A percentile compares a stretch with the other conserved stretches of the same genome.
phyloP scores from a whole-genome alignment of 192 early-diverging fungal species.

The Ambispora gerdemannii region DNA sequence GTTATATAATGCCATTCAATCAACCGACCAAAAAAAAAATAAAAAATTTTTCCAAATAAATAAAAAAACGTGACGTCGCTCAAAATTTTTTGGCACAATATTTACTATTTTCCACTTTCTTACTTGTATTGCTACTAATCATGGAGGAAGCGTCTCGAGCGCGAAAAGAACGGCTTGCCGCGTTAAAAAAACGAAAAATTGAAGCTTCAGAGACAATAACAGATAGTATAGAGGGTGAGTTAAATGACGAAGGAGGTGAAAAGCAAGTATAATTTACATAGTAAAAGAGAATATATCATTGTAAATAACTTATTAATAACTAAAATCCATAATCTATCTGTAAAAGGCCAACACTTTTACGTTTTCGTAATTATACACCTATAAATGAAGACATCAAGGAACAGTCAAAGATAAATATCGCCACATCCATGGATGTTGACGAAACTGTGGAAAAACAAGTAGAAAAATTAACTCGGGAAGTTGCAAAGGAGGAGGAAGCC shows the following conservation, averaged over 20 bases:
- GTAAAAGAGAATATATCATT: slow-evolving; percentile 9
- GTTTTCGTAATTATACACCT: slow-evolving; percentile 58
- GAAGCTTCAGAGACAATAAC: slow-evolving; percentile 29
- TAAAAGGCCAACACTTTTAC: slow-evolving; percentile 29
- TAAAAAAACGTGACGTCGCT: too few relatives aligned
- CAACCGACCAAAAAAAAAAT: background rate
- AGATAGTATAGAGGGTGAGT: slow-evolving; percentile 12
- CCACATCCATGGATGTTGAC: slow-evolving; percentile 44
- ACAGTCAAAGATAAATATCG: slow-evolving; percentile 41
- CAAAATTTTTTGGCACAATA: too few relatives aligned
- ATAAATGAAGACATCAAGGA: slow-evolving; percentile 44
- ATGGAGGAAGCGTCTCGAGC: slow-evolving; percentile 63
- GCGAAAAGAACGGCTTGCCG: slow-evolving; percentile 66
- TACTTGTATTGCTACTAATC: too few relatives aligned
- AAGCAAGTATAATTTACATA: slow-evolving; percentile 26
- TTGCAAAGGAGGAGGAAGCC: slow-evolving; percentile 51
- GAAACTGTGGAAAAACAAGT: slow-evolving; percentile 55
- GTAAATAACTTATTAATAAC: background rate
- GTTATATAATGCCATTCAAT: slow-evolving; percentile 76
- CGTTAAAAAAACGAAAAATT: slow-evolving; percentile 55
- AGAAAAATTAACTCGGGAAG: slow-evolving; percentile 48
- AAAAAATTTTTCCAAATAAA: too few relatives aligned
- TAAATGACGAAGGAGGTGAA: slow-evolving; percentile 1
- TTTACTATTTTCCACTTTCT: too few relatives aligned
- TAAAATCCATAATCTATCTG: background rate